Evolutionary conservation across 441 rosid species (phyloP), one percentile per base, ranked within the genome.

Genomic region (Aleurites moluccanus): DNA sequence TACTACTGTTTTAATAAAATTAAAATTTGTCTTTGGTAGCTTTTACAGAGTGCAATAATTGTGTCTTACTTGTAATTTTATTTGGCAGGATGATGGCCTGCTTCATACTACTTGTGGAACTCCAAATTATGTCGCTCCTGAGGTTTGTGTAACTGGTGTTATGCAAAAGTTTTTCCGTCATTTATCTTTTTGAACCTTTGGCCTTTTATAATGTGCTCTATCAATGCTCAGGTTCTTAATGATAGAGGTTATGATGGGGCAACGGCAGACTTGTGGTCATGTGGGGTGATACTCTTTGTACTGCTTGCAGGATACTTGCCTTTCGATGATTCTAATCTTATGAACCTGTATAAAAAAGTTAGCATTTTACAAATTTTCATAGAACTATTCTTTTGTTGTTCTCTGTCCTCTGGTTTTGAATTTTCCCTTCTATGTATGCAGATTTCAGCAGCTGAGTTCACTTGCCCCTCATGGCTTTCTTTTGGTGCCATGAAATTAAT

Each of bases 221-320:
- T 75, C 69, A 52, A 69, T 79, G 49, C 74, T 81, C 84, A 95
- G 99, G 99, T 95, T 79, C 96, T 95, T 66, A 89, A 92, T 80
- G 99, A 95, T 73, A 81, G 91, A 85, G 99, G 99, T 79, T 95
- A 95, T 21, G 98, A 95, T 76, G 99, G 99, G 55, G 92, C 98
- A 73, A 91, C 92, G 6, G 99, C 99, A 11, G 99, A 95, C 79
- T 73, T 95, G 87, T 95, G 99, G 98, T 95, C 99, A 52, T 92
- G 99, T 72, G 99, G 98, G 75, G 99, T 95, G 73, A 92, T 95
- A 80, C 99, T 95, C 77, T 95, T 90, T 88, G 99, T 95, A 59
- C 79, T 95, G 85, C 96, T 95, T 76, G 98, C 98, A 75, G 98
- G 99, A 77, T 95, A 95, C 87, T 92, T 95, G 87, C 99, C 98